These are phyloP conservation scores for Laburnicola sp. DNA, from an alignment of 2,329 filamentous ascomycete species.

Conservation along the genomic window DNA sequence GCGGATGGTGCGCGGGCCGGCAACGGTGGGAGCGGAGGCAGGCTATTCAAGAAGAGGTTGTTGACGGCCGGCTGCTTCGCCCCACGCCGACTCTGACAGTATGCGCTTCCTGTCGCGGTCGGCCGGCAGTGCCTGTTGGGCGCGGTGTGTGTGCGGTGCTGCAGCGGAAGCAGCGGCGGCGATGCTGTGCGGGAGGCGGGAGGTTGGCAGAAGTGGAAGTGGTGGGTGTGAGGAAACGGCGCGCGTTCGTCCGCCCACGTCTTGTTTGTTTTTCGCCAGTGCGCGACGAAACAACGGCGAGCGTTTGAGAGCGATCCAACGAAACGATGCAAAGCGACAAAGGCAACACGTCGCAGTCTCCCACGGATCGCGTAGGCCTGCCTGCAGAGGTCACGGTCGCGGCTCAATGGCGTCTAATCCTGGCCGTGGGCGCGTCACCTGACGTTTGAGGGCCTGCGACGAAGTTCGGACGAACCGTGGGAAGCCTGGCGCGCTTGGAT, in stretches of 20 bases:
- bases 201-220: not conserved
- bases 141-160: not conserved
- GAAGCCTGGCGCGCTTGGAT: no score
- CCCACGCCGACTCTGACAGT: constrained; percentile 12
- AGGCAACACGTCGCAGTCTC: not conserved
- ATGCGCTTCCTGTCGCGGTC: constrained; percentile 8
- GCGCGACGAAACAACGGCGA: constrained; percentile 13
- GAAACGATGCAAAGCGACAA: not conserved
- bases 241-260: constrained; percentile 3
- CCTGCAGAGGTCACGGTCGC: constrained; percentile 6
- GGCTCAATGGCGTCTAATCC: constrained; percentile 13
- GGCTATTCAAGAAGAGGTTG: not conserved
- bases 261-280: constrained; percentile 17
- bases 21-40: not conserved
- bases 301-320: constrained; percentile 1
- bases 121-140: not conserved
- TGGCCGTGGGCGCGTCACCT: constrained; percentile 8
- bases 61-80: constrained; percentile 5
- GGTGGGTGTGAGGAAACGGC: constrained; percentile 5
- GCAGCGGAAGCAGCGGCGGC: not conserved
- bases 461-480: no score
- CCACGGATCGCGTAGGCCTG: not conserved
- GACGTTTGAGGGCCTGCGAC: no score
- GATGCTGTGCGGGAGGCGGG: not conserved
- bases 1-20: not conserved